Conservation (phyloP, 371 early-diverging fungal species). For the Enterospora canceri region DNA sequence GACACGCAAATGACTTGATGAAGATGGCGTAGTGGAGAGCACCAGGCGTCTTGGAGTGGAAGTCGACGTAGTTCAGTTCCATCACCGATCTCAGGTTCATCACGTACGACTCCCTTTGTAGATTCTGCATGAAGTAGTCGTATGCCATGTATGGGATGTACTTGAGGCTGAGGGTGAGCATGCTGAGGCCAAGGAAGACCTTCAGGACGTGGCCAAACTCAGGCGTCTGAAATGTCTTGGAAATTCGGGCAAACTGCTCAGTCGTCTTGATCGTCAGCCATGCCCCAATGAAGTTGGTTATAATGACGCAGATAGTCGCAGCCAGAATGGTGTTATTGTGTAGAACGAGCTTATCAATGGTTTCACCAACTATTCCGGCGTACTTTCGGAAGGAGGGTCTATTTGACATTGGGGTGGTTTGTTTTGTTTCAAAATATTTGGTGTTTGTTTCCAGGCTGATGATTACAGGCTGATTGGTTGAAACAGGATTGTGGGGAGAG, state of each 20-base stretch:
- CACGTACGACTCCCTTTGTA: slow-evolving; percentile 20
- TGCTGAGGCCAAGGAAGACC: not conserved
- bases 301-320: not conserved
- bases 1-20: slow-evolving; percentile 33
- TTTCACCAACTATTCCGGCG: not conserved
- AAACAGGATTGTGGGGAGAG: not conserved
- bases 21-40: slow-evolving; percentile 33
- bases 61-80: slow-evolving; percentile 20
- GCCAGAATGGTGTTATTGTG: not conserved
- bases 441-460: not conserved
- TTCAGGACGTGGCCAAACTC: not conserved
- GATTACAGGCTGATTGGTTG: not conserved
- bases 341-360: not conserved
- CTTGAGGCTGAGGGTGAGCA: slow-evolving; percentile 3
- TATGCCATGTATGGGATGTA: slow-evolving; percentile 28
- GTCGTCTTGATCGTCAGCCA: not conserved
- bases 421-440: not conserved
- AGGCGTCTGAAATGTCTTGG: not conserved
- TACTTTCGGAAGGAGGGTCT: not conserved
- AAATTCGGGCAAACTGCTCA: not conserved
- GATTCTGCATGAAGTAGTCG: slow-evolving; percentile 18
- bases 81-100: slow-evolving; percentile 25
- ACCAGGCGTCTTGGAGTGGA: slow-evolving; percentile 27
- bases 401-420: not conserved
- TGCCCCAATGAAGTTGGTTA: not conserved